These are phyloP conservation scores for Sclerotinia sclerotiorum DNA, from an alignment of 2,329 filamentous ascomycete species.

Conservation along the genomic window DNA sequence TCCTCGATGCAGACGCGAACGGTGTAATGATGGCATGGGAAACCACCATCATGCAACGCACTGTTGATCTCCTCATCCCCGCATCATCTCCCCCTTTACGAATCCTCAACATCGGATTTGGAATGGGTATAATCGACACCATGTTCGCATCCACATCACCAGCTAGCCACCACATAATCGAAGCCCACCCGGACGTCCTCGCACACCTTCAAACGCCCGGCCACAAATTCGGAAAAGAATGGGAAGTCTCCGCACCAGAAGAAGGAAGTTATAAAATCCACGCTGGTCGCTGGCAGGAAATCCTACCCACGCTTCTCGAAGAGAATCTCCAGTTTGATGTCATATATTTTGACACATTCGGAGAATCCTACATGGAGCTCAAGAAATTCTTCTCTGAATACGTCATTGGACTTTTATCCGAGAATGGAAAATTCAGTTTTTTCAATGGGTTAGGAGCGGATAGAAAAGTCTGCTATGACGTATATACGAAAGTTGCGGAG, in stretches of 20 bases:
- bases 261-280: conserved; percentile 67
- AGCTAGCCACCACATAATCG: conserved; percentile 75
- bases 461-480: conserved; percentile 89
- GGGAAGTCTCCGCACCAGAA: conserved; percentile 56
- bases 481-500: conserved; percentile 89
- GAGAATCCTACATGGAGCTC: conserved; percentile 85
- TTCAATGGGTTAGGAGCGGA: conserved; percentile 93
- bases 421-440: conserved; percentile 75
- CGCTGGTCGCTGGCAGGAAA: conserved; percentile 77
- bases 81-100: conserved; percentile 55
- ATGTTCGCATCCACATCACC: conserved; percentile 69
- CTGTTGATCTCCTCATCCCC: conserved; percentile 65
- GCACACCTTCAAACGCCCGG: conserved; percentile 52
- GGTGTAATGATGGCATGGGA: conserved; percentile 97
- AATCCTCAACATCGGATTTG: conserved; percentile 84
- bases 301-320: conserved; percentile 67
- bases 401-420: conserved; percentile 75
- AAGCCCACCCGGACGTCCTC: conserved; percentile 78
- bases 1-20: conserved; percentile 74
- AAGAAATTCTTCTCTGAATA: conserved; percentile 85
- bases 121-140: conserved; percentile 84
- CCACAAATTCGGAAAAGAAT: conserved; percentile 52
- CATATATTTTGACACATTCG: conserved; percentile 98
- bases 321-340: conserved; percentile 74
- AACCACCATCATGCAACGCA: conserved; percentile 78